phyloP scores from a whole-genome alignment of 148 eudicot genomes.

The Gaultheria prostrata region DNA sequence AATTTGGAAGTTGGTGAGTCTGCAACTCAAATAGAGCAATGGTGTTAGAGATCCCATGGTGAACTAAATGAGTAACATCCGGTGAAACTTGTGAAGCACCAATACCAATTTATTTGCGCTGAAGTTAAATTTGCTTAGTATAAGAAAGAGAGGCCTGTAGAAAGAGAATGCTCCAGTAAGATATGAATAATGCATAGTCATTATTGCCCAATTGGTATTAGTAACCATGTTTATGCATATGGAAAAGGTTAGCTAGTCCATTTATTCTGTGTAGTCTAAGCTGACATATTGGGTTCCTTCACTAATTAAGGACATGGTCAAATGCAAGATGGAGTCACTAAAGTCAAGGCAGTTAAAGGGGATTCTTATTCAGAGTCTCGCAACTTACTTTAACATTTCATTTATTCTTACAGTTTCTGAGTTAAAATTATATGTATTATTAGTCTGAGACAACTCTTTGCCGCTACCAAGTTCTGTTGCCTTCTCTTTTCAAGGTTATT shows the following conservation, averaged over 20 bases:
- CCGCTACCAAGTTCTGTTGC: neutral
- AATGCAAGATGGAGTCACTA: neutral
- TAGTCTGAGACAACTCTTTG: neutral
- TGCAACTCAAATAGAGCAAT: constrained; percentile 25
- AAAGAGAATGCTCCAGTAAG: constrained; percentile 6
- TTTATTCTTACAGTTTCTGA: neutral
- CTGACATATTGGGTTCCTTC: neutral
- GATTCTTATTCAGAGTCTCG: neutral
- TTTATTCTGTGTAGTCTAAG: neutral
- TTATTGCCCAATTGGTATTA: neutral
- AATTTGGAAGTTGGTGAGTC: constrained; percentile 76
- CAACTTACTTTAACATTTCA: neutral
- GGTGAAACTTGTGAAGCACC: constrained; percentile 3
- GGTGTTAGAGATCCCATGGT: neutral
- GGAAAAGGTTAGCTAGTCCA: neutral
- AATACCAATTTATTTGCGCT: neutral
- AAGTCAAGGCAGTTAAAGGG: neutral
- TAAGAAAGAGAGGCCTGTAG: neutral
- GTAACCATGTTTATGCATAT: neutral
- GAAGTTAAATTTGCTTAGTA: neutral
- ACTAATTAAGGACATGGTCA: neutral
- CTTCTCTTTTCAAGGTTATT: neutral
- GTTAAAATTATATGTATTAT: neutral
- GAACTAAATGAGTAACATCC: neutral
- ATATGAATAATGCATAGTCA: neutral